Evolutionary conservation across 257 asterid species (phyloP), one percentile per base, ranked within the genome.

Genomic region (Ballota nigra): DNA sequence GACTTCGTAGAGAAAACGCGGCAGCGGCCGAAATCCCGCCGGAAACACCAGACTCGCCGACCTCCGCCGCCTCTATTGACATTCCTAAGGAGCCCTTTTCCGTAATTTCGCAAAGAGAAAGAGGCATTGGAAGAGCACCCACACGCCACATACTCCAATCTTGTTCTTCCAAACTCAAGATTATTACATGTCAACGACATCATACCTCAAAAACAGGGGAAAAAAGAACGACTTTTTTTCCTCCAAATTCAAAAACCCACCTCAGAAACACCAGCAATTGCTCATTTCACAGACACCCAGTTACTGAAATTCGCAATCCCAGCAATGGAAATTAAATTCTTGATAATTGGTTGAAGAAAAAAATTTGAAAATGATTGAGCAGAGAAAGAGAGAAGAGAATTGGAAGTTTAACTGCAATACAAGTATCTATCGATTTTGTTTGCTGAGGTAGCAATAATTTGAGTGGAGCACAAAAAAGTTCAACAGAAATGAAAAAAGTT

Each of bases 91-190:
- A 82, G 51, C 36, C 86, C 85, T 60, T 80, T 84, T 8, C 83
- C 71, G 66, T 71, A 63, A 78, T 79, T 76, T 15, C 74, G 78
- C 12, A 77, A 71, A 40, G 77, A 65, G 73, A 76, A 66, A 18
- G 91, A 86, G 22, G 85, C 84, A 79, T 82, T 86, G 8, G 96
- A 86, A 68, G 96, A 84, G 79, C 93, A 88, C 63, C 89, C 96
- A 78, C 96, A 87, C 13, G 86, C 82, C 47, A 79, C 79, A 59
- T 81, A 83, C 16, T 90, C 96, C 73, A 88, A 68, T 61, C 86
- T 80, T 51, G 79, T 81, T 79, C 95, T 82, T 29, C 83, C 89
- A 66, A 89, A 76, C 74, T 87, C 92, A 63, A 92, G 86, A 80
- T 81, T 87, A 71, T 80, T 87, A 78, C 87, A 86, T 75, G 88